Base-by-base conservation (phyloP, 495 filamentous ascomycete species). In the Penicillium paradoxum region DNA sequence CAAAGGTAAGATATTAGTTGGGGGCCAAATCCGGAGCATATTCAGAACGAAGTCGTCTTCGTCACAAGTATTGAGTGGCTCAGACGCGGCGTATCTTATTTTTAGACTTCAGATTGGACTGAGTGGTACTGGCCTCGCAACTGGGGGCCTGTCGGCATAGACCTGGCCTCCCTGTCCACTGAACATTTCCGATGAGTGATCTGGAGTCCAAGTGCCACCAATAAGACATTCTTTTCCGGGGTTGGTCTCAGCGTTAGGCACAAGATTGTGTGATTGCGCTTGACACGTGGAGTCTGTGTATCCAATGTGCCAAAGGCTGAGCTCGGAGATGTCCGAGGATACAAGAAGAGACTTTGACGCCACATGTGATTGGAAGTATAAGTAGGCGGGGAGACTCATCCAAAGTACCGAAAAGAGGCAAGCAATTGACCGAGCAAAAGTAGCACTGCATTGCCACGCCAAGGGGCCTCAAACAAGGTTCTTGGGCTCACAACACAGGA, bases 31-130 rank as follows among this genome's bases (percentile, higher is more conserved):
- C 49, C 49, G 49, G 49, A 43, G 38, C 32, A 51, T 51, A 51
- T 51, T 27, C 29, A 33, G 19, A n/a, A 11, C 34, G 30, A 15
- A 3, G 7, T 22, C 14, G 7, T 24, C 9, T 6, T 17, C 34
- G 29, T 42, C 9, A 11, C 24, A 27, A n/a, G 10, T 14, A 17
- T 39, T n/a, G 1, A 49, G 27, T 19, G 37, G 17, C 3, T 8
- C 19, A 41, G 22, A 13, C 27, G 17, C 19, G 39, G 32, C 18
- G 14, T 25, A 38, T 42, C 49, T 43, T 43, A 51, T 51, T 51
- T 43, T 43, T 51, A 51, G 37, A 25, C 49, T 51, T 51, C 39
- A 34, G 14, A 51, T 25, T 34, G 38, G 14, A 24, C 19, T n/a
- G 32, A 51, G 27, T 33, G 15, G 37, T 32, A 43, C 30, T 18